Evolutionary conservation across 768 basidiomycete genomes (phyloP), one percentile per base, ranked within the genome.

Genomic region (Mycena galericulata): DNA sequence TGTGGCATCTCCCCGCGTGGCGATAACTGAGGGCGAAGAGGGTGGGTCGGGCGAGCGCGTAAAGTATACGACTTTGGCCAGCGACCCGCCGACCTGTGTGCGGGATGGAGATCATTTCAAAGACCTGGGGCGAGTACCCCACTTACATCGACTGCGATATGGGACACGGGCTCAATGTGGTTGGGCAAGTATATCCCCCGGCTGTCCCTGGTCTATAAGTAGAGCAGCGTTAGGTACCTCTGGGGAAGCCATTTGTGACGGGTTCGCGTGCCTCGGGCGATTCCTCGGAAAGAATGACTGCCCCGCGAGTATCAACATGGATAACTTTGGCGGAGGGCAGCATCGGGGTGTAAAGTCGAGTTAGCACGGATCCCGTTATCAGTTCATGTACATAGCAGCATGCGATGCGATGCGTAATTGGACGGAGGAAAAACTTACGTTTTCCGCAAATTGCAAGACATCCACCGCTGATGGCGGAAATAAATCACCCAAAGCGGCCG

Each of bases 41-140:
- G 92, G 92, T 4, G 92, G 92, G 62, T 93, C 91, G 4, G 93
- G 91, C 10, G 96, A 96, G 54, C 98, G 92, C 49, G 97, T 98
- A 80, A 99, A 99, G 82, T 98, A 99, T 73, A 98, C 95, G 57
- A 99, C 94, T 80, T 99, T 99, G 68, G 97, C 97, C 17, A 99
- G 83, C 15, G 97, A 98, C 46, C 98, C 98, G 29, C 98, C 98
- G 77, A 99, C 92, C 97, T 98, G 80, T 46, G 67, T 74, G 67
- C 75, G 36, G 45, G 54, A 56, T 74, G 58, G 43, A 65, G 61
- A 62, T 32, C 38, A 68, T 55, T 60, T 41, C 55, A 36, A 43
- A 65, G 51, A 59, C 41, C 62, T 36, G 34, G 57, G 38, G 29
- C 53, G 56, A 47, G 55, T 60, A 45, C 58, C 38, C 53, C 49